Conservation (phyloP, 2,329 filamentous ascomycete species). For the Exophiala viscosa region DNA sequence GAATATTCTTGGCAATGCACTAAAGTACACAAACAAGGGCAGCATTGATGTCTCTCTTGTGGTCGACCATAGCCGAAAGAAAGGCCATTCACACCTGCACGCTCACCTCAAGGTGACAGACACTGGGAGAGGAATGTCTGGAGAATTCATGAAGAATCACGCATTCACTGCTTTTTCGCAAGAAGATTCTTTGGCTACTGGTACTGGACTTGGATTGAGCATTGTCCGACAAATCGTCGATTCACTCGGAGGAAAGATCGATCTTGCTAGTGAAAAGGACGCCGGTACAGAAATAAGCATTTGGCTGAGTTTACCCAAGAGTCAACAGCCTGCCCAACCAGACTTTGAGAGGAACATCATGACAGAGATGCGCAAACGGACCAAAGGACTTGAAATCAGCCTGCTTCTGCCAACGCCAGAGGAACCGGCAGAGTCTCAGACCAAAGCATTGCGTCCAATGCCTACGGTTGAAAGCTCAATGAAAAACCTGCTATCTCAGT, state of each 20-base stretch:
- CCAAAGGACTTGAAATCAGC: constrained; percentile 15
- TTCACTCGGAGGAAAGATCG: constrained; percentile 57
- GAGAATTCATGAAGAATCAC: constrained; percentile 58
- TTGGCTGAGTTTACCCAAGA: constrained; percentile 22
- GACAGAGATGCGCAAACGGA: constrained; percentile 13
- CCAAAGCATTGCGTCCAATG: constrained; percentile 10
- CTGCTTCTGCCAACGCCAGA: constrained; percentile 13
- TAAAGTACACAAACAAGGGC: constrained; percentile 59
- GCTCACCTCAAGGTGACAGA: constrained; percentile 53
- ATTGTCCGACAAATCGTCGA: constrained; percentile 61
- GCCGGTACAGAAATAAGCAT: constrained; percentile 53
- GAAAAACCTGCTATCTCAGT: constrained; percentile 14
- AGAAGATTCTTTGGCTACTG: constrained; percentile 55
- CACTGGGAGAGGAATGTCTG: constrained; percentile 63
- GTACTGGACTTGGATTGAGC: constrained; percentile 56
- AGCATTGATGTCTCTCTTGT: constrained; percentile 47
- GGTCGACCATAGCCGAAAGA: constrained; percentile 32
- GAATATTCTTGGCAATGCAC: constrained; percentile 60
- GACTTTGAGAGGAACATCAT: constrained; percentile 7
- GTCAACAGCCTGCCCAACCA: neutral
- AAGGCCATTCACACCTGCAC: constrained; percentile 31
- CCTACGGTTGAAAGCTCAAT: constrained; percentile 23
- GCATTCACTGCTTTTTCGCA: constrained; percentile 59
- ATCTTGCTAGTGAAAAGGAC: constrained; percentile 52
- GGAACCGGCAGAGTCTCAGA: neutral